Percentiles rank a stretch among this genome's conserved stretches.
Evolutionary conservation across 495 filamentous ascomycete species (phyloP).

Genomic region (Tuber brumale): DNA sequence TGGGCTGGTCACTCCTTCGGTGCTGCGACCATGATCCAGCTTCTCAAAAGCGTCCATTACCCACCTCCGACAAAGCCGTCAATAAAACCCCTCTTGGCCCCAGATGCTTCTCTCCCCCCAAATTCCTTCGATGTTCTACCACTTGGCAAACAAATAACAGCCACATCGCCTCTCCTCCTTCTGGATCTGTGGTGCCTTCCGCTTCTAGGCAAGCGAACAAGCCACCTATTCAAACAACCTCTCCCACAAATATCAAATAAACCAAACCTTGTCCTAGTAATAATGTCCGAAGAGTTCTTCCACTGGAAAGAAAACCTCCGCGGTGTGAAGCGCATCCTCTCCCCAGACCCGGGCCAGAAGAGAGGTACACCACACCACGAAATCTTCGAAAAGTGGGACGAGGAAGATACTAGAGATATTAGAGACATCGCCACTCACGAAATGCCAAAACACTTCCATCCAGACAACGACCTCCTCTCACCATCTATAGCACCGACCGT

Average conservation of each 20-base stretch:
- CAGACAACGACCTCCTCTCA: constrained; percentile 15
- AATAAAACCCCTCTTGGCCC: constrained; percentile 33
- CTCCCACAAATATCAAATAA: constrained; percentile 56
- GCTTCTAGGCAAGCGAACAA: constrained; percentile 51
- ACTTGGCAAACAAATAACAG: constrained; percentile 57
- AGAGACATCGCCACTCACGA: background rate
- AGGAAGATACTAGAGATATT: background rate
- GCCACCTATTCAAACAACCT: constrained; percentile 56
- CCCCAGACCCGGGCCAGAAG: constrained; percentile 45
- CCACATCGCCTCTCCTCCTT: constrained; percentile 53
- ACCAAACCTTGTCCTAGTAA: constrained; percentile 53
- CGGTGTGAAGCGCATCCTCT: constrained; percentile 54
- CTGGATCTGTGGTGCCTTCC: constrained; percentile 73
- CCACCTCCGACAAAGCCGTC: constrained; percentile 22
- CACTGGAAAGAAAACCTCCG: constrained; percentile 62
- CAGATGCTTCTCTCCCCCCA: constrained; percentile 47
- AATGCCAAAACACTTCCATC: constrained; percentile 7
- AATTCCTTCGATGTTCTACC: constrained; percentile 48
- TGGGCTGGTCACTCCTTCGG: constrained; percentile 74
- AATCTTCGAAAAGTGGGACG: constrained; percentile 34
- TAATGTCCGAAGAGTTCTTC: constrained; percentile 64
- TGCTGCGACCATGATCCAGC: constrained; percentile 61
- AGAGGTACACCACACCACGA: constrained; percentile 18
- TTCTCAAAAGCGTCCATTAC: constrained; percentile 67
- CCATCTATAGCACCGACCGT: constrained; percentile 13